Percentiles rank a stretch among this genome's conserved stretches.
phyloP scores from a whole-genome alignment of 805 yeast genomes.

The Kregervanrija fluxuum region DNA sequence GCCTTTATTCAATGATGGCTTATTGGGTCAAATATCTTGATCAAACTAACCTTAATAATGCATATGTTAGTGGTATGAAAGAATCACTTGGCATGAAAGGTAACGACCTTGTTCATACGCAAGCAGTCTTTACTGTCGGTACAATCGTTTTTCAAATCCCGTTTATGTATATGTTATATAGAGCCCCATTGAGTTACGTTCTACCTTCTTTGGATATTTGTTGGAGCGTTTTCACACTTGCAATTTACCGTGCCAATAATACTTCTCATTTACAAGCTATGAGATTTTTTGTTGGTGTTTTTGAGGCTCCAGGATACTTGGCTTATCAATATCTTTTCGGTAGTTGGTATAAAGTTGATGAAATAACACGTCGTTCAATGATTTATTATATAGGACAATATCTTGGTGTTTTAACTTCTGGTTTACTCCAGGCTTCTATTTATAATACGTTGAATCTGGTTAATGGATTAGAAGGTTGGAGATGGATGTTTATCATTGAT shows the following conservation, averaged over 20 bases:
- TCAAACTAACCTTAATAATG: constrained; percentile 52
- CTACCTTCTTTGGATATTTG: constrained; percentile 21
- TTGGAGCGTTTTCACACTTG: constrained; percentile 26
- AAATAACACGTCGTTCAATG: constrained; percentile 35
- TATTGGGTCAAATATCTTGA: constrained; percentile 26
- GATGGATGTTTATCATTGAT: constrained; percentile 61
- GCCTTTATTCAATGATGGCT: constrained; percentile 2
- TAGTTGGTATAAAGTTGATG: constrained; percentile 38
- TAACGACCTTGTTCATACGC: constrained; percentile 30
- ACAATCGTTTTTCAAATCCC: constrained; percentile 16
- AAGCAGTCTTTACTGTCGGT: constrained; percentile 30
- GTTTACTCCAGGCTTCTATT: constrained; percentile 38
- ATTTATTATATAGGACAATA: constrained; percentile 33
- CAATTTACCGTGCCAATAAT: constrained; percentile 20
- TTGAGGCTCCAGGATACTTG: constrained; percentile 38
- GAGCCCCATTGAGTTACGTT: constrained; percentile 10
- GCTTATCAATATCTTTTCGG: constrained; percentile 33
- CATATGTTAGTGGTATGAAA: constrained; percentile 62
- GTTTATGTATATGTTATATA: constrained; percentile 18
- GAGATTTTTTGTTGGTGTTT: constrained; percentile 37
- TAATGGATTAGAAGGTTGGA: constrained; percentile 53
- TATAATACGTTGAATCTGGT: constrained; percentile 33
- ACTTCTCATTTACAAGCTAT: constrained; percentile 34
- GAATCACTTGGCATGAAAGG: constrained; percentile 51
- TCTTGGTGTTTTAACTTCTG: constrained; percentile 37